Conservation (phyloP, 2,329 filamentous ascomycete species). For the Ophiostoma ips region DNA sequence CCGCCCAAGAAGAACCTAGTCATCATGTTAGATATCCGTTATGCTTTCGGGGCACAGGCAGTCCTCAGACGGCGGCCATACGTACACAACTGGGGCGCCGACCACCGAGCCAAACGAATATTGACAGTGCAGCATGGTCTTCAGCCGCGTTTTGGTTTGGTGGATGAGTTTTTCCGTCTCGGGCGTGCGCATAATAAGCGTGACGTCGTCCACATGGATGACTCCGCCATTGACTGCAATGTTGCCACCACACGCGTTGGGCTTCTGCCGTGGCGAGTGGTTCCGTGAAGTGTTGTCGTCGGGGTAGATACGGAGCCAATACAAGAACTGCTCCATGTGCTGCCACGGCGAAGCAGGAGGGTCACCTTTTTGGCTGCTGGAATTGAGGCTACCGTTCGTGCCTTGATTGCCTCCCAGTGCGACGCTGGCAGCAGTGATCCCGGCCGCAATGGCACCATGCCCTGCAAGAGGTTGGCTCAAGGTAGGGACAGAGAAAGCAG, state of each 20-base stretch:
- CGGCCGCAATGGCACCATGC: too few species aligned
- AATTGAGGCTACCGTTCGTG: neutral
- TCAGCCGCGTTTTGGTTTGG: constrained; percentile 5
- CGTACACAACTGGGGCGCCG: constrained; percentile 15
- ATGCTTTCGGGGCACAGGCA: too few species aligned
- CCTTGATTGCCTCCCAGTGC: neutral
- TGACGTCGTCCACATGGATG: neutral
- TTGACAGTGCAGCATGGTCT: constrained; percentile 17
- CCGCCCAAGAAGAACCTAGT: constrained; percentile 18
- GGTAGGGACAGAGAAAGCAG: too few species aligned
- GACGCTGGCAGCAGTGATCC: neutral
- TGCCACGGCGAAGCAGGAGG: constrained; percentile 15
- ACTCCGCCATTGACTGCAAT: too few species aligned
- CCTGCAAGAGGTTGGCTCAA: too few species aligned
- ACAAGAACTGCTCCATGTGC: constrained; percentile 17
- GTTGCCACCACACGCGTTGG: too few species aligned
- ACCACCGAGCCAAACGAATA: constrained; percentile 17
- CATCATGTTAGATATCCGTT: neutral
- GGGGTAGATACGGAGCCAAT: constrained; percentile 1
- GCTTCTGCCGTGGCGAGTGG: constrained; percentile 11
- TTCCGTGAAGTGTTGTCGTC: neutral
- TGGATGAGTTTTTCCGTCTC: neutral
- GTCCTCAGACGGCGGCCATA: neutral
- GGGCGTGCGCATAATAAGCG: neutral
- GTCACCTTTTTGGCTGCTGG: neutral